These are phyloP conservation scores for Picochlorum costavermella DNA, from an alignment of 139 green algal genomes.

Conservation along the genomic window DNA sequence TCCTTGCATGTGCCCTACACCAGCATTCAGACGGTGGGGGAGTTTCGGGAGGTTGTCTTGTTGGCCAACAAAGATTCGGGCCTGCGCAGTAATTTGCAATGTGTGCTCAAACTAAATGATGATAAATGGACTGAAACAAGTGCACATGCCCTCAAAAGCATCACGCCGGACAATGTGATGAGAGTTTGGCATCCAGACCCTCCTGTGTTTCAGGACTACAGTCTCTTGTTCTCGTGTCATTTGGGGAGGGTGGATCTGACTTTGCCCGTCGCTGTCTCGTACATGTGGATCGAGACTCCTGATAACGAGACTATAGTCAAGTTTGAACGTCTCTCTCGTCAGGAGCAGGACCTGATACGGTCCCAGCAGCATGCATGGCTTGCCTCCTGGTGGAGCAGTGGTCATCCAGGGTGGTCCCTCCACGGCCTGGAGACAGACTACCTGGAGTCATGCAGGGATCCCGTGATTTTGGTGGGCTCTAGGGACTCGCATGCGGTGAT, in stretches of 20 bases:
- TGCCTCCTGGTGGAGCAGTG: conserved; percentile 60
- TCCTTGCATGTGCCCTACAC: conserved; percentile 61
- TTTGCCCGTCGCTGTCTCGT: conserved; percentile 57
- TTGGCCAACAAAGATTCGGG: conserved; percentile 72
- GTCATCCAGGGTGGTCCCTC: conserved; percentile 76
- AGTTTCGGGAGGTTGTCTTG: conserved; percentile 72
- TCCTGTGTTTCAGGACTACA: conserved; percentile 42
- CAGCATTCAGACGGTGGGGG: conserved; percentile 48
- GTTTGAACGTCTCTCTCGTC: not conserved
- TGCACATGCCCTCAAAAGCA: conserved; percentile 71
- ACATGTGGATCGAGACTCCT: too few species aligned
- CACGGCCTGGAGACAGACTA: conserved; percentile 66
- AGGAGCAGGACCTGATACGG: conserved; percentile 61
- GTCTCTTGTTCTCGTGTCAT: conserved; percentile 72
- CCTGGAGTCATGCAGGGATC: conserved; percentile 47
- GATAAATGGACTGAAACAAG: conserved; percentile 88
- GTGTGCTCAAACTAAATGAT: conserved; percentile 77
- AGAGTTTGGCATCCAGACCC: conserved; percentile 63
- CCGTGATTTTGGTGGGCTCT: conserved; percentile 16
- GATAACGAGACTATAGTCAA: too few species aligned
- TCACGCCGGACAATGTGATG: conserved; percentile 75
- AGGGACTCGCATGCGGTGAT: conserved; percentile 1
- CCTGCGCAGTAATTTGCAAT: conserved; percentile 72
- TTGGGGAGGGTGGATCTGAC: conserved; percentile 72
- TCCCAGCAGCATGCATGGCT: conserved; percentile 59